These are phyloP conservation scores for Chaetoscypha palmicola DNA, from an alignment of 2,329 filamentous ascomycete species.

Conservation along the genomic window DNA sequence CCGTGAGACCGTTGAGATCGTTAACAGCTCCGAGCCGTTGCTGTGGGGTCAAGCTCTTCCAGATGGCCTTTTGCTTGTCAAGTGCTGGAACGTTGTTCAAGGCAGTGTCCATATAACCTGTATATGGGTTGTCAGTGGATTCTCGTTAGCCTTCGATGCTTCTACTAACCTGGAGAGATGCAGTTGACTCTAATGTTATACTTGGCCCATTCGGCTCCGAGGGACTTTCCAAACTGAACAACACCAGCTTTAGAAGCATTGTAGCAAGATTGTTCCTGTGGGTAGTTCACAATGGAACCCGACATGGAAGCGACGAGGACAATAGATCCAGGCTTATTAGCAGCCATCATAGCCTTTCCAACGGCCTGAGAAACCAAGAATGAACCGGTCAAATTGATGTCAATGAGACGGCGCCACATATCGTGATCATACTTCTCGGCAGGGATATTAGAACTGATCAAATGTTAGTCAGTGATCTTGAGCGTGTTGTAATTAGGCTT, in stretches of 20 bases:
- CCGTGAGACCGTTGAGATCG: conserved; percentile 70
- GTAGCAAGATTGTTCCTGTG: conserved; percentile 77
- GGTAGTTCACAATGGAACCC: conserved; percentile 78
- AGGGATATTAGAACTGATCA: conserved; percentile 64
- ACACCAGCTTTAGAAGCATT: conserved; percentile 79
- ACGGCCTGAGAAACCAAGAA: conserved; percentile 73
- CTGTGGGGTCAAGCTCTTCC: conserved; percentile 68
- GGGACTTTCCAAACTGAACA: conserved; percentile 69
- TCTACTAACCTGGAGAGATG: conserved; percentile 62
- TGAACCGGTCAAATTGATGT: conserved; percentile 75
- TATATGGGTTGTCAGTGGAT: conserved; percentile 1
- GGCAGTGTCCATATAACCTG: conserved; percentile 75
- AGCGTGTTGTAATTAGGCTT: neutral
- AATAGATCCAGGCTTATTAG: conserved; percentile 63
- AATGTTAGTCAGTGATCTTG: conserved; percentile 13
- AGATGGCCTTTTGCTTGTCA: conserved; percentile 76
- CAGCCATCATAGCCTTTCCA: conserved; percentile 65
- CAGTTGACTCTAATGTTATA: conserved; percentile 76
- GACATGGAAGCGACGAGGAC: conserved; percentile 77
- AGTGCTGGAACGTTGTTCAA: conserved; percentile 72
- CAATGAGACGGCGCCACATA: conserved; percentile 72
- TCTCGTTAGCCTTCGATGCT: neutral
- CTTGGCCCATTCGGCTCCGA: conserved; percentile 80
- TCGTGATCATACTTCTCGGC: conserved; percentile 69
- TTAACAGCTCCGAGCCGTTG: conserved; percentile 64